A percentile compares a stretch with the other conserved stretches of the same genome.
Evolutionary conservation across 345 rosid genomes (phyloP).

Genomic region (Draba incana): DNA sequence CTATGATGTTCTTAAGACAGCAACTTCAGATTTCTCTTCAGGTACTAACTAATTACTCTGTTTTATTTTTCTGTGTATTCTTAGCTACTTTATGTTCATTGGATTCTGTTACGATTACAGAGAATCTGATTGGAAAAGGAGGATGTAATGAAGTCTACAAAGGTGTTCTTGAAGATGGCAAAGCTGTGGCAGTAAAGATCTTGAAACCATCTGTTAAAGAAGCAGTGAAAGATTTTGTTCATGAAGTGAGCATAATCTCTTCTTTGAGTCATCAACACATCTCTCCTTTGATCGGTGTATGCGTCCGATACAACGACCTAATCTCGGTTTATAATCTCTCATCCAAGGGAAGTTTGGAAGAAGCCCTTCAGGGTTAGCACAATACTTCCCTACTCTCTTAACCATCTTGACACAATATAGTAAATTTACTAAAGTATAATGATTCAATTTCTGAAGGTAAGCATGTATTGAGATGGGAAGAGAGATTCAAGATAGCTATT

Average conservation of each 20-base stretch:
- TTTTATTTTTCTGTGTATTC: neutral
- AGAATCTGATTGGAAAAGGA: slow-evolving; percentile 77
- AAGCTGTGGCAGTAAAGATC: slow-evolving; percentile 71
- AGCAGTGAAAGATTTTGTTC: slow-evolving; percentile 68
- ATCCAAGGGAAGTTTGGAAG: slow-evolving; percentile 79
- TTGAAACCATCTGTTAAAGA: slow-evolving; percentile 63
- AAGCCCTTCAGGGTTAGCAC: slow-evolving; percentile 65
- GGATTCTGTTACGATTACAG: slow-evolving; percentile 43
- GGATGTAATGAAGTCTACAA: slow-evolving; percentile 78
- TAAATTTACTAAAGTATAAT: neutral
- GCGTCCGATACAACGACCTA: slow-evolving; percentile 56
- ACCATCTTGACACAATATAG: neutral
- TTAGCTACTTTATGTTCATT: neutral
- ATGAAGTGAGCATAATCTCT: slow-evolving; percentile 73
- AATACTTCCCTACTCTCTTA: neutral
- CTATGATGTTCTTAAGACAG: slow-evolving; percentile 58
- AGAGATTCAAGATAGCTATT: slow-evolving; percentile 60
- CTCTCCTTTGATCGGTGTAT: slow-evolving; percentile 65
- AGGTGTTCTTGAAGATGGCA: slow-evolving; percentile 76
- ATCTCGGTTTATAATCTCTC: slow-evolving; percentile 75
- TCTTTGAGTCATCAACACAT: slow-evolving; percentile 66
- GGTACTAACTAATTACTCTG: slow-evolving; percentile 47
- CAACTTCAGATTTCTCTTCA: slow-evolving; percentile 73
- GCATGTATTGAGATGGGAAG: slow-evolving; percentile 62
- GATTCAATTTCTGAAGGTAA: slow-evolving; percentile 35